phyloP scores from a whole-genome alignment of 345 rosid genomes.

The Microthlaspi erraticum region DNA sequence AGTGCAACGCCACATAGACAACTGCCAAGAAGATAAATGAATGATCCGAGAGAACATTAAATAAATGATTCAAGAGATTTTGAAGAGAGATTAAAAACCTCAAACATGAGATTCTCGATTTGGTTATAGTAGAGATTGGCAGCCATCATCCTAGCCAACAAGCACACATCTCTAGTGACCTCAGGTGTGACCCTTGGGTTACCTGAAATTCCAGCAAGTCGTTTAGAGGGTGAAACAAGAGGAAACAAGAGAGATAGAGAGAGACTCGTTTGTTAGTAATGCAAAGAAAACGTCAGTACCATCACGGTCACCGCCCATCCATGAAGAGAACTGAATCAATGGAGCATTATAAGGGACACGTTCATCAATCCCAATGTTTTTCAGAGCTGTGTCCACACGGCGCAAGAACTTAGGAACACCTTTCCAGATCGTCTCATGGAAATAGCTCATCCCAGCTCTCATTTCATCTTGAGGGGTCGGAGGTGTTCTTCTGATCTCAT shows the following conservation, averaged over 20 bases:
- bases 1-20: constrained; percentile 99
- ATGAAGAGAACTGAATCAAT: constrained; percentile 95
- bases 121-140: constrained; percentile 89
- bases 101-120: constrained; percentile 97
- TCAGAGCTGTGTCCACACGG: constrained; percentile 96
- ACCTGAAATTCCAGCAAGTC: constrained; percentile 50
- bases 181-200: constrained; percentile 99
- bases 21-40: constrained; percentile 51
- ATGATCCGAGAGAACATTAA: constrained; percentile 1
- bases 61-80: not conserved
- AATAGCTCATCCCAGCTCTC: constrained; percentile 99
- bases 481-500: constrained; percentile 97
- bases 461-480: constrained; percentile 99
- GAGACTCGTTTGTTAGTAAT: not conserved
- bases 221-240: not conserved
- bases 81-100: constrained; percentile 52
- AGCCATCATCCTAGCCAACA: constrained; percentile 99
- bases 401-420: constrained; percentile 99
- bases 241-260: not conserved
- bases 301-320: constrained; percentile 99
- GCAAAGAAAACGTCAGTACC: constrained; percentile 49
- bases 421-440: constrained; percentile 99
- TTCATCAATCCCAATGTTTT: constrained; percentile 90
- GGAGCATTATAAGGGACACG: constrained; percentile 99
- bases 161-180: constrained; percentile 98